Evolutionary conservation across 1,284 basidiomycete species (phyloP), one percentile per base, ranked within the genome.

Genomic region (Mycena sp.): DNA sequence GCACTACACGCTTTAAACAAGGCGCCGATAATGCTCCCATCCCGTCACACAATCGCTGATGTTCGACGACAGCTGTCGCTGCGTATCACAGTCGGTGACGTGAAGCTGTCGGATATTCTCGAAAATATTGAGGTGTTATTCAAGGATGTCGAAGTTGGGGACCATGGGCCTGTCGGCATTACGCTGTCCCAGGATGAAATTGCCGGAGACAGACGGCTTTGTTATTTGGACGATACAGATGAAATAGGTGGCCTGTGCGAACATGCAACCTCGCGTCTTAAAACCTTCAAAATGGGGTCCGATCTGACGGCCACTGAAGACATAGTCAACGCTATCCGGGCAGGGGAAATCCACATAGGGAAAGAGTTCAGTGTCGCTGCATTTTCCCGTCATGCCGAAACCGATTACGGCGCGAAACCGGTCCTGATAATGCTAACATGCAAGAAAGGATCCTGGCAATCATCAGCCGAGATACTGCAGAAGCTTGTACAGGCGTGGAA

Each of bases 321-420:
- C 3, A 16, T n/a, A 3, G 56, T 58, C 4, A 58, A 50, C 6
- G 46, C 46, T 1, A 26, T 50, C 16, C 49, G 19, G 56, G 49
- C n/a, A n/a, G n/a, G n/a, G n/a, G n/a, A n/a, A n/a, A n/a, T n/a
- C n/a, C n/a, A n/a, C n/a, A n/a, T n/a, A 12, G 56, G 56, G 4
- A 58, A 58, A 17, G 30, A 54, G 28, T 51, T 59, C 12, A 58
- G 57, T 44, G 46, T 64, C 12, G 62, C 57, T 0, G 51, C 49
- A 6, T 64, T 54, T 26, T 37, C 49, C 16, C 43, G 32, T 1
- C 57, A 52, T 43, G 56, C 56, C 23, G 17, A 25, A 12, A 17
- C 9, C 28, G 30, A 58, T 21, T 62, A 62, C 17, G 44, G 56
- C 5, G 57, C 62, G 10, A 58, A 58, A 38, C 0, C 28, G 44